phyloP scores from a whole-genome alignment of 768 basidiomycete species.

The Leucocoprinus sp. region DNA sequence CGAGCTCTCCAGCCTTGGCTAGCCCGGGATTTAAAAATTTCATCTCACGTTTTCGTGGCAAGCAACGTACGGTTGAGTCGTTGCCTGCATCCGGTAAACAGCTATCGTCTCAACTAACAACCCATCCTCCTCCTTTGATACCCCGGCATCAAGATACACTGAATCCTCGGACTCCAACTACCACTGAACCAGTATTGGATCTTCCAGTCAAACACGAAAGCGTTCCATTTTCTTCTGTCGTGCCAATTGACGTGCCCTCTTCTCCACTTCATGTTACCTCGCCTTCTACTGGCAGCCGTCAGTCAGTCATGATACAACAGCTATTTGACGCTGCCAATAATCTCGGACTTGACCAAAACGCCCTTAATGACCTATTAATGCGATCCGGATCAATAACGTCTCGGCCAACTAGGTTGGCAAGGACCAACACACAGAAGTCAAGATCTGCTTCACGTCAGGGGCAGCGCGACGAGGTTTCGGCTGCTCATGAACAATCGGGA shows the following conservation, averaged over 20 bases:
- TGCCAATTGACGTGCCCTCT: conserved; percentile 10
- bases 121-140: conserved; percentile 16
- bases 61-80: conserved; percentile 30
- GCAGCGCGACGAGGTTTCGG: conserved; percentile 4
- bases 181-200: conserved; percentile 14
- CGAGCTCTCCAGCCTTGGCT: conserved; percentile 63
- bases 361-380: conserved; percentile 59
- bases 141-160: conserved; percentile 8
- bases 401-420: conserved; percentile 35
- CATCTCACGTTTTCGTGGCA: conserved; percentile 70
- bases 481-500: conserved; percentile 1
- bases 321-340: conserved; percentile 69
- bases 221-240: conserved; percentile 11
- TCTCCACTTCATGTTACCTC: conserved; percentile 13
- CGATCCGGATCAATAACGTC: conserved; percentile 55
- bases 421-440: conserved; percentile 32
- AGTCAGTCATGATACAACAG: conserved; percentile 52
- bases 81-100: conserved; percentile 22
- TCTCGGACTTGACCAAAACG: conserved; percentile 67
- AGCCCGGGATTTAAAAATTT: conserved; percentile 72
- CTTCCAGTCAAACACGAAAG: conserved; percentile 11
- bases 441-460: conserved; percentile 22
- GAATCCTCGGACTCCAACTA: conserved; percentile 9
- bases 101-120: conserved; percentile 22
- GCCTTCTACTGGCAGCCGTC: conserved; percentile 17